These are phyloP conservation scores for Zangia roseola DNA, from an alignment of 768 basidiomycete species.

Conservation along the genomic window DNA sequence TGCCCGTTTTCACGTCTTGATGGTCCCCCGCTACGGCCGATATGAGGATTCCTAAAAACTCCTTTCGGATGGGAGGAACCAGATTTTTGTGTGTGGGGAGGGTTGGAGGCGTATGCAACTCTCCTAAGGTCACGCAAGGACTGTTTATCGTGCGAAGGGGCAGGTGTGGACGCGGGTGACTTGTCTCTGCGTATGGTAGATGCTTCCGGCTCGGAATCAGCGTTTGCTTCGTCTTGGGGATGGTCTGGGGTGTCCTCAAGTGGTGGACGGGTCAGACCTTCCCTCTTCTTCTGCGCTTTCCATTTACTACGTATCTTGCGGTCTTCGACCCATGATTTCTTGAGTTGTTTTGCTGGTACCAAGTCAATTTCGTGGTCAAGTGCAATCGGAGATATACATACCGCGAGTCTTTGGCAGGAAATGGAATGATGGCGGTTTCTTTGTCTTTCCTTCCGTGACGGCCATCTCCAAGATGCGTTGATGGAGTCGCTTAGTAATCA, in stretches of 20 bases:
- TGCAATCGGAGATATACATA: conserved; percentile 27
- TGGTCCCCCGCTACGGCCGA: conserved; percentile 29
- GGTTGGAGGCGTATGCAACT: conserved; percentile 58
- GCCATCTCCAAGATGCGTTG: conserved; percentile 1
- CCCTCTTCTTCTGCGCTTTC: conserved; percentile 65
- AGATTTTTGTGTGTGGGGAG: conserved; percentile 58
- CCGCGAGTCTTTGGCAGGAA: conserved; percentile 66
- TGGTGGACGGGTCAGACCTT: conserved; percentile 29
- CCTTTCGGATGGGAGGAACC: conserved; percentile 37
- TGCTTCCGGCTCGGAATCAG: not conserved
- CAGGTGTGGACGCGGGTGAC: not conserved
- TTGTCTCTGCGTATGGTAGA: conserved; percentile 3
- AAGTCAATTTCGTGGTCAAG: conserved; percentile 2
- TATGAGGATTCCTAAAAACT: conserved; percentile 7
- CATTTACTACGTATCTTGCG: conserved; percentile 78
- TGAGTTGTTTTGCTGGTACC: conserved; percentile 70
- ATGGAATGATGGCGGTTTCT: conserved; percentile 67
- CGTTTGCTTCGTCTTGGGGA: not conserved
- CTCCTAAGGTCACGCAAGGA: conserved; percentile 60
- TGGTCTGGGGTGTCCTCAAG: not conserved
- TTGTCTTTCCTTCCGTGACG: conserved; percentile 27
- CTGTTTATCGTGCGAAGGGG: conserved; percentile 10
- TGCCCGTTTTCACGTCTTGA: conserved; percentile 39
- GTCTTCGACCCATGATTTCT: conserved; percentile 75
- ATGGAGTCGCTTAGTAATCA: conserved; percentile 25